A percentile compares a stretch with the other conserved stretches of the same genome.
Evolutionary conservation across 2,329 filamentous ascomycete species (phyloP).

Genomic region (Aureobasidium zeae): DNA sequence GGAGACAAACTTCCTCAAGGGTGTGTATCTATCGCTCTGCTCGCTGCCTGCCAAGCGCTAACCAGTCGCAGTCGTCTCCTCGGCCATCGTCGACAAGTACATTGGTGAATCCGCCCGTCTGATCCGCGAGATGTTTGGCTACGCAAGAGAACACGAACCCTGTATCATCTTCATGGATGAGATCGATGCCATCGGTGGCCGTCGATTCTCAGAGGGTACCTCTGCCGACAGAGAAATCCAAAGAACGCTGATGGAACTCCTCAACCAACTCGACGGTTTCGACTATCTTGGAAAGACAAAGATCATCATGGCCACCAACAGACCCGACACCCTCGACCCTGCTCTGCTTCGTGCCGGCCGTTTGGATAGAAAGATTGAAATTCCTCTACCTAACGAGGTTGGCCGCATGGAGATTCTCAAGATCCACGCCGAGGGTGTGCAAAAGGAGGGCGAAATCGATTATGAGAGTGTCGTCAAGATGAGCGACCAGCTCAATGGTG

Average conservation of each 20-base stretch:
- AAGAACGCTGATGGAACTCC: slow-evolving; percentile 93
- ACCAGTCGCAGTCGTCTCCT: slow-evolving; percentile 69
- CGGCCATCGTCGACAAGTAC: slow-evolving; percentile 98
- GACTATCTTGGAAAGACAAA: slow-evolving; percentile 99
- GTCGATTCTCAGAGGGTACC: slow-evolving; percentile 93
- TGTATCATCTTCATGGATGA: slow-evolving; percentile 99
- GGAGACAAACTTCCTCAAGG: slow-evolving; percentile 97
- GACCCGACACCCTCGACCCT: slow-evolving; percentile 91
- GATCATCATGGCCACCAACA: slow-evolving; percentile 99
- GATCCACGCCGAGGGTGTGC: slow-evolving; percentile 82
- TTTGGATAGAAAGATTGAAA: slow-evolving; percentile 96
- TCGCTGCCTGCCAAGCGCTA: slow-evolving; percentile 16
- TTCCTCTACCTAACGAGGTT: slow-evolving; percentile 92
- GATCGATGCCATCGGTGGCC: slow-evolving; percentile 95
- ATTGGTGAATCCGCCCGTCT: slow-evolving; percentile 96
- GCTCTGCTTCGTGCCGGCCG: slow-evolving; percentile 85
- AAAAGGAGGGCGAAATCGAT: slow-evolving; percentile 89
- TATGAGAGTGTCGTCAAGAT: slow-evolving; percentile 99
- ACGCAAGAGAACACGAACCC: slow-evolving; percentile 97
- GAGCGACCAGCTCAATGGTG: slow-evolving; percentile 96
- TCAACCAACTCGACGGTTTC: slow-evolving; percentile 98
- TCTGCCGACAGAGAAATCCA: slow-evolving; percentile 97
- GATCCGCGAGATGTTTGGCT: slow-evolving; percentile 99
- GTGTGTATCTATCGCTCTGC: slow-evolving; percentile 37
- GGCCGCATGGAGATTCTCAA: slow-evolving; percentile 94